These are phyloP conservation scores for Yamadazyma taylorii DNA, from an alignment of 1,139 yeast species.

Conservation along the genomic window DNA sequence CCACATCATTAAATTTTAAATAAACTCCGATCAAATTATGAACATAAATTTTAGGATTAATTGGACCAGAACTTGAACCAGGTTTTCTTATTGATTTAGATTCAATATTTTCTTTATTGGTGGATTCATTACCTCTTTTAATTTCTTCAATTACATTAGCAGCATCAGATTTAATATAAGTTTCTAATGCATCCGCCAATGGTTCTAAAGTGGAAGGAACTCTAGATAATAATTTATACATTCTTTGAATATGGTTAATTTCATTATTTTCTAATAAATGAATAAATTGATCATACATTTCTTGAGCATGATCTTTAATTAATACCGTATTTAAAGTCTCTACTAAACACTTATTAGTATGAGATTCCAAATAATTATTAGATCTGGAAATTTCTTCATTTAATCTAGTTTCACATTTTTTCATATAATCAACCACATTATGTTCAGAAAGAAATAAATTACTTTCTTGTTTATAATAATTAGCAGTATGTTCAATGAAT, in stretches of 20 bases:
- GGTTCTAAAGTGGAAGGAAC: constrained; percentile 77
- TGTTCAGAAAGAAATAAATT: constrained; percentile 63
- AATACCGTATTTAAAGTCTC: constrained; percentile 74
- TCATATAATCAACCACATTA: constrained; percentile 89
- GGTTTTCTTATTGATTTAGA: constrained; percentile 18
- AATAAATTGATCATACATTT: constrained; percentile 76
- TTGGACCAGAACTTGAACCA: constrained; percentile 21
- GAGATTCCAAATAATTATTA: constrained; percentile 80
- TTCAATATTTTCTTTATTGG: constrained; percentile 19
- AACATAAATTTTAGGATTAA: constrained; percentile 80
- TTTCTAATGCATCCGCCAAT: constrained; percentile 69
- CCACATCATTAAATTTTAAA: constrained; percentile 64
- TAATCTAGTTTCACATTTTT: constrained; percentile 78
- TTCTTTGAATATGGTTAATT: constrained; percentile 71
- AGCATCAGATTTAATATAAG: constrained; percentile 75
- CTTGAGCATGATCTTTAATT: constrained; percentile 75
- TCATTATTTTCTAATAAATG: constrained; percentile 74
- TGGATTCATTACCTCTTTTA: constrained; percentile 44
- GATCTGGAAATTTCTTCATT: constrained; percentile 81
- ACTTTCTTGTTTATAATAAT: constrained; percentile 74
- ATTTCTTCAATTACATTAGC: constrained; percentile 65
- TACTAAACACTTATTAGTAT: constrained; percentile 75
- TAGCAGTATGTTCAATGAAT: constrained; percentile 71
- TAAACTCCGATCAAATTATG: constrained; percentile 74
- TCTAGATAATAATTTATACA: constrained; percentile 74